Conservation (phyloP, 768 basidiomycete species). For the Xerocomus spinulosus region DNA sequence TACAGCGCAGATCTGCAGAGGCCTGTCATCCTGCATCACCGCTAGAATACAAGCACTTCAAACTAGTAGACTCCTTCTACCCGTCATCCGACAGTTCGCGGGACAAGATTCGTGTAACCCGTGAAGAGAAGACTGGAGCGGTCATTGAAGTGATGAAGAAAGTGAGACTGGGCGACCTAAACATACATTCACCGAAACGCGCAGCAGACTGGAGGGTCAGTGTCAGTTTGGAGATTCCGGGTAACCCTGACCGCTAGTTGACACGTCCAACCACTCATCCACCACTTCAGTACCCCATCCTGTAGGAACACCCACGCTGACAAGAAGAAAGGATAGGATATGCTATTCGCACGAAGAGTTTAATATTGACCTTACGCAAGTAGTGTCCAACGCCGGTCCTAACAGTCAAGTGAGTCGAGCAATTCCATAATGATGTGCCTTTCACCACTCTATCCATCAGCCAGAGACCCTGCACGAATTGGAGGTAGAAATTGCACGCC, state of each 20-base stretch:
- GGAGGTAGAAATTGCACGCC: constrained; percentile 80
- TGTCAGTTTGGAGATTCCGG: constrained; percentile 85
- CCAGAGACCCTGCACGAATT: constrained; percentile 75
- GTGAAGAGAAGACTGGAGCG: constrained; percentile 64
- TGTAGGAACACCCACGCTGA: constrained; percentile 52
- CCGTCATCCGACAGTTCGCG: constrained; percentile 34
- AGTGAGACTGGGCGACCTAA: constrained; percentile 78
- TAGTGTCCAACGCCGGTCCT: constrained; percentile 51
- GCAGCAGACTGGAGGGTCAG: constrained; percentile 90
- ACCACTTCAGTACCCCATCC: constrained; percentile 59
- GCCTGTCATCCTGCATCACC: constrained; percentile 52
- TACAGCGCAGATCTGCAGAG: constrained; percentile 54
- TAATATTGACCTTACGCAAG: constrained; percentile 90
- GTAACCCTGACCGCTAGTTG: constrained; percentile 41
- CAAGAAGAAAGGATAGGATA: constrained; percentile 83
- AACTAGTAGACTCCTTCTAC: constrained; percentile 80
- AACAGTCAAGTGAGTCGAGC: constrained; percentile 45
- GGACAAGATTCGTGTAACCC: constrained; percentile 77
- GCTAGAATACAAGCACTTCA: constrained; percentile 71
- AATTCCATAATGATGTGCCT: neutral
- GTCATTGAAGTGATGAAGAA: constrained; percentile 74
- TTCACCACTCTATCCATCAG: constrained; percentile 30
- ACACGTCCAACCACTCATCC: neutral
- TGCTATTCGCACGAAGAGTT: constrained; percentile 94
- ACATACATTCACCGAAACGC: constrained; percentile 79